These are phyloP conservation scores for Scutellaria minor DNA, from an alignment of 257 asterid species.

Conservation along the genomic window DNA sequence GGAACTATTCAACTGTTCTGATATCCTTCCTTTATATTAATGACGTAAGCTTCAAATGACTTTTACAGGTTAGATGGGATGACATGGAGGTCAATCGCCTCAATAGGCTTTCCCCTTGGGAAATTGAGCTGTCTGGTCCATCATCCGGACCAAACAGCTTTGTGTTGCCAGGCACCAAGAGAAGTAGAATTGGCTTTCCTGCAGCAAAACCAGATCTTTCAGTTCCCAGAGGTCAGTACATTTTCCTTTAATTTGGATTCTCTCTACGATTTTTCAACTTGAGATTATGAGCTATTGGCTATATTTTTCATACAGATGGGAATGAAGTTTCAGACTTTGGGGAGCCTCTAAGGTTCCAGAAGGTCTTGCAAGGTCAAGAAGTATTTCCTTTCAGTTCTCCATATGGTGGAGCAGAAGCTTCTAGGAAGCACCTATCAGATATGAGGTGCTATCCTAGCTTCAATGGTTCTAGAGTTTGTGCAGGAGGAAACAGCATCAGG, in stretches of 20 bases:
- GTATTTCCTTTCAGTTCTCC: constrained; percentile 61
- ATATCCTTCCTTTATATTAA: neutral
- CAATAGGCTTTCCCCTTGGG: constrained; percentile 98
- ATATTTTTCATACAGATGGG: constrained; percentile 56
- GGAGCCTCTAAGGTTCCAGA: constrained; percentile 80
- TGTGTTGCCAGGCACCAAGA: constrained; percentile 68
- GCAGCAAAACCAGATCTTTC: constrained; percentile 58
- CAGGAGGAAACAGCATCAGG: constrained; percentile 41
- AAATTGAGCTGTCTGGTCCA: constrained; percentile 76
- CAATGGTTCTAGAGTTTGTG: constrained; percentile 41
- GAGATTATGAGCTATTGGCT: constrained; percentile 7
- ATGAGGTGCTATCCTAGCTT: constrained; percentile 54
- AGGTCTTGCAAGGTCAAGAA: constrained; percentile 99
- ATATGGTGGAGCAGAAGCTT: constrained; percentile 49
- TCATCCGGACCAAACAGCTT: constrained; percentile 65
- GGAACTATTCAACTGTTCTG: neutral
- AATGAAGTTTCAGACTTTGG: constrained; percentile 70
- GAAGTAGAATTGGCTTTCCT: constrained; percentile 72
- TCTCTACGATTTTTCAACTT: neutral
- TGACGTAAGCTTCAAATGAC: constrained; percentile 18
- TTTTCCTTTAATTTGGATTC: neutral
- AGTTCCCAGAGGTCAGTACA: constrained; percentile 54
- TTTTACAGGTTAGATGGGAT: constrained; percentile 95
- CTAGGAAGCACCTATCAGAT: constrained; percentile 52
- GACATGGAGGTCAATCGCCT: constrained; percentile 73